phyloP scores from a whole-genome alignment of 129 eudicot genomes.

The Lactuca saligna region DNA sequence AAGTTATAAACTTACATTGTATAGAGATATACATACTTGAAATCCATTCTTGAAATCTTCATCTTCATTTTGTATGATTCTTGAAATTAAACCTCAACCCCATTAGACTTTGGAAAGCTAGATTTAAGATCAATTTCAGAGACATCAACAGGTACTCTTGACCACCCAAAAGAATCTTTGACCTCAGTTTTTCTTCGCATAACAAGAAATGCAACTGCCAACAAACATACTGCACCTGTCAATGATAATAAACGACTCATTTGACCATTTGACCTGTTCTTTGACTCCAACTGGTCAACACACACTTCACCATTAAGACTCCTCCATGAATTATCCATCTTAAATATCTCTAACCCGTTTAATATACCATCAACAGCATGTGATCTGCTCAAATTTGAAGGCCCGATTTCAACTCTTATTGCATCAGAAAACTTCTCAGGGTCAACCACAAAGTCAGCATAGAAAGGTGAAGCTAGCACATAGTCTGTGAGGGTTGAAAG shows the following conservation, averaged over 20 bases:
- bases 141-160: constrained; percentile 63
- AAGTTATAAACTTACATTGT: constrained; percentile 18
- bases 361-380: constrained; percentile 74
- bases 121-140: constrained; percentile 59
- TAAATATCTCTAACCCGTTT: constrained; percentile 81
- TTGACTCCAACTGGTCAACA: constrained; percentile 43
- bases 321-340: constrained; percentile 65
- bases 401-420: constrained; percentile 65
- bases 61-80: neutral
- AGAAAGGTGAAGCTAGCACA: constrained; percentile 77
- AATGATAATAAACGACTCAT: constrained; percentile 44
- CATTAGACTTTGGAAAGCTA: constrained; percentile 31
- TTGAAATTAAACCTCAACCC: constrained; percentile 22
- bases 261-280: constrained; percentile 41
- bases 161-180: constrained; percentile 56
- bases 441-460: constrained; percentile 80
- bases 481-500: constrained; percentile 43
- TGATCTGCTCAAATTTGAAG: constrained; percentile 62
- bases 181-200: constrained; percentile 50
- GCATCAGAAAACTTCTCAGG: constrained; percentile 43
- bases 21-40: constrained; percentile 28
- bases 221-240: constrained; percentile 59
- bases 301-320: constrained; percentile 76
- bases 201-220: constrained; percentile 63
- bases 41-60: constrained; percentile 14